phyloP scores from a whole-genome alignment of 1,284 basidiomycete species.

The Rhodofomes roseus region DNA sequence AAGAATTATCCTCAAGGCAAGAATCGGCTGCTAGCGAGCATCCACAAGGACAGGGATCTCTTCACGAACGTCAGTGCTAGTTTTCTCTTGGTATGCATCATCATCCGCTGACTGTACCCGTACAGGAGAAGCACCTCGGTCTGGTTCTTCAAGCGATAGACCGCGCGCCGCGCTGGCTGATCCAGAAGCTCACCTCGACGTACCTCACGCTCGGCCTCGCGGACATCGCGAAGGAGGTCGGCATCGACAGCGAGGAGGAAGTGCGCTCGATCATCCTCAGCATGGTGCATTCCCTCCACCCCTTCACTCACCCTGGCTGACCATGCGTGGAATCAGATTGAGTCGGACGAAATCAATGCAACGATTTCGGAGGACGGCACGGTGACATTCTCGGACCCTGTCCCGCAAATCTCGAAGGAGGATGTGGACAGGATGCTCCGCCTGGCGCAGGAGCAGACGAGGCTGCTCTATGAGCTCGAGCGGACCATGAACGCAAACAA shows the following conservation, averaged over 20 bases:
- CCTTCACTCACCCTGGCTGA: neutral
- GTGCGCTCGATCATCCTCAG: slow-evolving; percentile 58
- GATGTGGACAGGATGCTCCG: slow-evolving; percentile 65
- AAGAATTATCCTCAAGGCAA: slow-evolving; percentile 58
- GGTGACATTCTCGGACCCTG: slow-evolving; percentile 68
- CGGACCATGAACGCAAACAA: slow-evolving; percentile 54
- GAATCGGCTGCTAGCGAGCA: slow-evolving; percentile 37
- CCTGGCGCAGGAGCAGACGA: slow-evolving; percentile 54
- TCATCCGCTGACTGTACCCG: neutral
- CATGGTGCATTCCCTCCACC: slow-evolving; percentile 53
- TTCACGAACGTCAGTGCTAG: slow-evolving; percentile 39
- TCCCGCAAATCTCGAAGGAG: slow-evolving; percentile 55
- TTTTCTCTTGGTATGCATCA: neutral
- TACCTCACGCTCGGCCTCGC: slow-evolving; percentile 71
- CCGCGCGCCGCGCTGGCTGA: slow-evolving; percentile 67
- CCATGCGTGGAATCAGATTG: slow-evolving; percentile 51
- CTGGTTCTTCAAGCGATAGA: slow-evolving; percentile 62
- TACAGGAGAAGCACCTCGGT: slow-evolving; percentile 69
- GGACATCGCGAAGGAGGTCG: slow-evolving; percentile 64
- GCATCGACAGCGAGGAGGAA: slow-evolving; percentile 49
- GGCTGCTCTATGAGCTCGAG: slow-evolving; percentile 49
- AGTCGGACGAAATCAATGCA: slow-evolving; percentile 62
- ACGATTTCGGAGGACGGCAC: slow-evolving; percentile 60
- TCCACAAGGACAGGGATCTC: slow-evolving; percentile 48
- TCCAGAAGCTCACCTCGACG: slow-evolving; percentile 74